Base-by-base conservation (phyloP, 805 yeast species). In the Pichia manshurica region DNA sequence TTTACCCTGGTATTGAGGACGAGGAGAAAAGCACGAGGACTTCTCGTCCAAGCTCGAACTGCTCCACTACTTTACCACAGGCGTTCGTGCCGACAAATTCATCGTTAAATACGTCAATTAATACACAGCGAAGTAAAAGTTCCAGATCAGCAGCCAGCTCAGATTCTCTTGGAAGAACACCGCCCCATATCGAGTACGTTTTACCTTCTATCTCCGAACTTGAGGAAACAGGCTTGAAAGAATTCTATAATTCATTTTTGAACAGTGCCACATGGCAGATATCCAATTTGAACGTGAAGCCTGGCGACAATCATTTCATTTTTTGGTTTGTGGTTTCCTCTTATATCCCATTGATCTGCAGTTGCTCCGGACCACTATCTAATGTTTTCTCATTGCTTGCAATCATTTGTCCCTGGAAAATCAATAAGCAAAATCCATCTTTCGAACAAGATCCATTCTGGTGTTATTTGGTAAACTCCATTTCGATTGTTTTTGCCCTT, bases 351-450 rank as follows among this genome's bases (percentile, higher is more conserved):
- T 72, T 87, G 22, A 60, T 83, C 7, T 81, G 90, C 1, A 88
- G 91, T 5, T 84, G 91, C 54, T 57, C 82, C 33, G 95, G 93
- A 0, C 95, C 96, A 0, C 56, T 87, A 23, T 81, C 91, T 6
- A 86, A 86, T 55, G 75, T 85, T 72, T 73, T 81, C 37, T 83
- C 91, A 0, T 69, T 85, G 5, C 80, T 84, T 1, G 87, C 90
- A 5, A 71, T 86, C 15, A 79, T 81, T 0, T 82, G 84, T 48
- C 71, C 74, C 42, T 87, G 96, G 96, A 59, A 53, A 3, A 28
- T 44, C 4, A 53, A 52, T 4, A 51, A 56, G n/a, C n/a, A 13
- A 3, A 34, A 42, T 15, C 32, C 39, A 3, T 21, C 29, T 2
- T 32, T 36, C 42, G 29, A 25, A 21, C 19, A 23, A 15, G 57